Conservation (phyloP, 306 rosid genomes). For the Prunus mongolica region DNA sequence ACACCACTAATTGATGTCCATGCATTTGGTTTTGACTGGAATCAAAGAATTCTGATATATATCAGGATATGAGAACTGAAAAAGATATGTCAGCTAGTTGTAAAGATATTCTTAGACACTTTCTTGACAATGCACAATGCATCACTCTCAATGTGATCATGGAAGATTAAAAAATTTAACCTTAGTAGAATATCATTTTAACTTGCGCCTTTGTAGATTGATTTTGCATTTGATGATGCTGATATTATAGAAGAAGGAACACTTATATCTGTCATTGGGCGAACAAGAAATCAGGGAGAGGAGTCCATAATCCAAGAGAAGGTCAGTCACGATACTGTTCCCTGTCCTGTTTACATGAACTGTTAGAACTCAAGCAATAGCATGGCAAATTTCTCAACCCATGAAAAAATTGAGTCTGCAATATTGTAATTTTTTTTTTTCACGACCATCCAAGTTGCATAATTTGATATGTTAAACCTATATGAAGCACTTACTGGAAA, state of each 20-base stretch:
- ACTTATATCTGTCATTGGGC: slow-evolving; percentile 66
- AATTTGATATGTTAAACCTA: not conserved
- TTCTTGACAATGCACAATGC: slow-evolving; percentile 11
- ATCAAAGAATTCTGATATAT: not conserved
- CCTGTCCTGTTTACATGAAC: not conserved
- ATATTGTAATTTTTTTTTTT: not conserved
- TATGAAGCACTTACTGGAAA: not conserved
- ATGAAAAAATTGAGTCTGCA: not conserved
- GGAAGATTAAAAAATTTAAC: slow-evolving; percentile 4
- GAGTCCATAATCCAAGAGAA: slow-evolving; percentile 78
- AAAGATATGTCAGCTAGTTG: not conserved
- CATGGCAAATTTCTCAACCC: not conserved
- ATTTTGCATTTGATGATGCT: slow-evolving; percentile 93
- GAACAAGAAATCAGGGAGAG: slow-evolving; percentile 46
- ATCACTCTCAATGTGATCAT: slow-evolving; percentile 10
- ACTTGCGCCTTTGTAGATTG: slow-evolving; percentile 66
- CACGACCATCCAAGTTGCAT: not conserved
- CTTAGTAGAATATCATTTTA: slow-evolving; percentile 27
- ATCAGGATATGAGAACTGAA: not conserved
- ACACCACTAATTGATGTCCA: not conserved
- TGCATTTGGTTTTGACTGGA: not conserved
- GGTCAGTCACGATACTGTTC: slow-evolving; percentile 31
- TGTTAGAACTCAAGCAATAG: not conserved
- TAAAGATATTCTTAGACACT: not conserved
- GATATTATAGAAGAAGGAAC: slow-evolving; percentile 84